A percentile compares a stretch with the other conserved stretches of the same genome.
Evolutionary conservation across 768 basidiomycete species (phyloP).

Genomic region (Trametes punicea): DNA sequence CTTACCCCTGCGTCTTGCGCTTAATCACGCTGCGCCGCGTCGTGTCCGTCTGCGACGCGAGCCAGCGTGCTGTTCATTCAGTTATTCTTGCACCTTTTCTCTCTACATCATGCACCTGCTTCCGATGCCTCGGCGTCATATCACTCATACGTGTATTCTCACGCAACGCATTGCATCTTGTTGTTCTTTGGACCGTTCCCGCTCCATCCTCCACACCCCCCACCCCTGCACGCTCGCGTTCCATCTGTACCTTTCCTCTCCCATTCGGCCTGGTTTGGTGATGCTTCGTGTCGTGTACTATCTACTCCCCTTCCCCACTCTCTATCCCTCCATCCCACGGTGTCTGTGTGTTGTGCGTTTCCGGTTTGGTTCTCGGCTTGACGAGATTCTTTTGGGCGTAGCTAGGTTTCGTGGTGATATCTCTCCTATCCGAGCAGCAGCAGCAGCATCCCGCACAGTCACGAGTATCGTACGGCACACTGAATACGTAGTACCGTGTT

Average conservation of each 20-base stretch:
- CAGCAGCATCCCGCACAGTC: background rate
- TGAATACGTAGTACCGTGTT: slow-evolving; percentile 5
- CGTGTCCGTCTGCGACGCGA: background rate
- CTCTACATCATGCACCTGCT: background rate
- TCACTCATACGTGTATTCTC: slow-evolving; percentile 11
- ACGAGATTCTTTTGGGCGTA: background rate
- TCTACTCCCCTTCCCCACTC: background rate
- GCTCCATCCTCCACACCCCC: background rate
- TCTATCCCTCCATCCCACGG: background rate
- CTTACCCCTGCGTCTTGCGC: slow-evolving; percentile 6
- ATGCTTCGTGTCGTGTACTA: slow-evolving; percentile 9
- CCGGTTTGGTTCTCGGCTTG: background rate
- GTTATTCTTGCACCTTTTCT: background rate
- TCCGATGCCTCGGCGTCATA: background rate
- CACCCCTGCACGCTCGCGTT: slow-evolving; percentile 3
- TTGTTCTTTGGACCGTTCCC: slow-evolving; percentile 12
- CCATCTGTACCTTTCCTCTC: slow-evolving; percentile 7
- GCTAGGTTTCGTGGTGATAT: background rate
- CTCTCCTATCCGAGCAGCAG: background rate
- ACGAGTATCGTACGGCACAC: slow-evolving; percentile 9
- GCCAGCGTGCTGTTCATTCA: slow-evolving; percentile 9
- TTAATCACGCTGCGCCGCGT: slow-evolving; percentile 10
- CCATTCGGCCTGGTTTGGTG: slow-evolving; percentile 5
- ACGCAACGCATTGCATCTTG: slow-evolving; percentile 11
- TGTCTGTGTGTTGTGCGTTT: background rate